phyloP scores from a whole-genome alignment of 2,329 filamentous ascomycete genomes.

The Ascochyta clinopodiicola region DNA sequence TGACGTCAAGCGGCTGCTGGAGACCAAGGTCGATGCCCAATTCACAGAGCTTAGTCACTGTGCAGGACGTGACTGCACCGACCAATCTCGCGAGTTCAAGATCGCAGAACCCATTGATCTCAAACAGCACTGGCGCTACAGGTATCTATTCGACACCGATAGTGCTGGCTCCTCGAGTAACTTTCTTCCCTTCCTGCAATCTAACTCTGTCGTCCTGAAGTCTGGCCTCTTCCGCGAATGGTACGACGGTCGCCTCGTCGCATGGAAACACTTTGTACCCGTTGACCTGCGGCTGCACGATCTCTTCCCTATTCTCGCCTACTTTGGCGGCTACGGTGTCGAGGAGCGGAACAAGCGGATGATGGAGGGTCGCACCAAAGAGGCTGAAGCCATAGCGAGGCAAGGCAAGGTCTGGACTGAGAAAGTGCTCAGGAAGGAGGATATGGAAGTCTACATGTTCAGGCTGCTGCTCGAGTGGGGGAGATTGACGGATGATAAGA shows the following conservation, averaged over 20 bases:
- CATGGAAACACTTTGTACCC: conserved; percentile 84
- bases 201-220: conserved; percentile 72
- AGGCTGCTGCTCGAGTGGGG: conserved; percentile 75
- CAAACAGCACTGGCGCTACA: conserved; percentile 67
- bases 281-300: conserved; percentile 76
- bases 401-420: conserved; percentile 42
- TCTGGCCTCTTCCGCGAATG: conserved; percentile 78
- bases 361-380: conserved; percentile 33
- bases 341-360: conserved; percentile 34
- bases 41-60: conserved; percentile 65
- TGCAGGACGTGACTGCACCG: conserved; percentile 59
- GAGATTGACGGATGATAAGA: conserved; percentile 44
- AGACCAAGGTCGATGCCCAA: conserved; percentile 60
- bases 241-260: conserved; percentile 75
- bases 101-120: conserved; percentile 56
- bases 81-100: conserved; percentile 61
- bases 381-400: conserved; percentile 43
- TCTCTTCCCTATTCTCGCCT: conserved; percentile 75
- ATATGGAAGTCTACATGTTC: conserved; percentile 84
- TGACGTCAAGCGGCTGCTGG: conserved; percentile 61
- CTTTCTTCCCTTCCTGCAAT: conserved; percentile 70
- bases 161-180: conserved; percentile 70
- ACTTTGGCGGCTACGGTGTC: conserved; percentile 60
- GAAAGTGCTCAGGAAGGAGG: conserved; percentile 52
- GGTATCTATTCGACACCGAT: conserved; percentile 76